These are phyloP conservation scores for Curvularia lunata DNA, from an alignment of 2,329 filamentous ascomycete genomes.

Conservation along the genomic window DNA sequence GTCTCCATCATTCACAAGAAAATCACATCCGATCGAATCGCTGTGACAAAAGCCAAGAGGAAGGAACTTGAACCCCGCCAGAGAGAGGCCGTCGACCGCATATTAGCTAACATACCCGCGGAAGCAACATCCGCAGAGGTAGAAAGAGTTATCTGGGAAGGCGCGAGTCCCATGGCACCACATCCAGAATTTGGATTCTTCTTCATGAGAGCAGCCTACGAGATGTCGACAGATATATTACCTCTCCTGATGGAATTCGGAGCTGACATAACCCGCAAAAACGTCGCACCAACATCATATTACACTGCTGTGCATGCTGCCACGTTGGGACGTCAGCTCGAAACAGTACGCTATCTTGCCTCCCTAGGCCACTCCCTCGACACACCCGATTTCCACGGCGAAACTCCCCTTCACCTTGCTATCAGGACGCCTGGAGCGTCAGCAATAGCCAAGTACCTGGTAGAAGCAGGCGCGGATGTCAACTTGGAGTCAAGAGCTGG, in stretches of 20 bases:
- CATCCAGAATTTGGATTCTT: slow-evolving; percentile 41
- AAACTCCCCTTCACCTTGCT: slow-evolving; percentile 44
- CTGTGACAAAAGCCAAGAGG: slow-evolving; percentile 36
- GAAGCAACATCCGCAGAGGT: slow-evolving; percentile 33
- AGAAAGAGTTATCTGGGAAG: slow-evolving; percentile 41
- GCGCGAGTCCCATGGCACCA: slow-evolving; percentile 39
- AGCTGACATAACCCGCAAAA: slow-evolving; percentile 35
- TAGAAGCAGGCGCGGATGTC: slow-evolving; percentile 43
- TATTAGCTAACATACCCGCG: slow-evolving; percentile 34
- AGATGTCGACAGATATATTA: slow-evolving; percentile 34
- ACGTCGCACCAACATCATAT: slow-evolving; percentile 19
- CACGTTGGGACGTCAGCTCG: slow-evolving; percentile 32
- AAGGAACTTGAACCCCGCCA: slow-evolving; percentile 34
- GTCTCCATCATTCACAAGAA: slow-evolving; percentile 36
- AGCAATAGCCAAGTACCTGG: slow-evolving; percentile 35
- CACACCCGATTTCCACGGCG: slow-evolving; percentile 31
- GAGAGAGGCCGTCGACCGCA: slow-evolving; percentile 37
- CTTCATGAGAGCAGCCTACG: slow-evolving; percentile 38
- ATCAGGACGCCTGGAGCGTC: slow-evolving; percentile 36
- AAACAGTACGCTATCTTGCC: slow-evolving; percentile 37
- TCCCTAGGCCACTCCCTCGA: slow-evolving; percentile 38
- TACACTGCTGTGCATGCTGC: slow-evolving; percentile 41
- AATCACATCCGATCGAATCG: slow-evolving; percentile 39
- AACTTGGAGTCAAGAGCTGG: slow-evolving; percentile 32
- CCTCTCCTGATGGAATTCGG: slow-evolving; percentile 39